These are phyloP conservation scores for Tubosaeta sp. DNA, from an alignment of 768 basidiomycete genomes.

Conservation along the genomic window DNA sequence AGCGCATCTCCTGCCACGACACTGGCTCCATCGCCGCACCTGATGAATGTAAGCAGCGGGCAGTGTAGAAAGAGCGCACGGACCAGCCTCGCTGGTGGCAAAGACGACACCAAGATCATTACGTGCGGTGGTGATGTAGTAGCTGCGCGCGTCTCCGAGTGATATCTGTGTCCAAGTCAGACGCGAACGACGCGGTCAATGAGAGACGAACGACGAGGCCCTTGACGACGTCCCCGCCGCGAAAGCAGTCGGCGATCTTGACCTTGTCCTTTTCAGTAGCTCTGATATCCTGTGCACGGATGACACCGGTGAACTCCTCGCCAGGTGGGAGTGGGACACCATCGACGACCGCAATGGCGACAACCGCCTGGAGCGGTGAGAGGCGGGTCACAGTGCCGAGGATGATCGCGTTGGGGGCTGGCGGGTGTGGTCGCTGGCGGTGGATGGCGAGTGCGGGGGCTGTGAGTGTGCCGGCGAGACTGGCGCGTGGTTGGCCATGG, in stretches of 20 bases:
- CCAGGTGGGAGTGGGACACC: constrained; percentile 76
- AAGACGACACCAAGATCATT: constrained; percentile 92
- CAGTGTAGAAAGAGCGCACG: constrained; percentile 17
- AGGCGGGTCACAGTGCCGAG: constrained; percentile 81
- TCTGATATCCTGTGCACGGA: constrained; percentile 83
- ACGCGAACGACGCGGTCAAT: neutral
- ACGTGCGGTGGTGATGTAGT: constrained; percentile 86
- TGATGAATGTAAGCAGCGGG: constrained; percentile 25
- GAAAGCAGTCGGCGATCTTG: constrained; percentile 86
- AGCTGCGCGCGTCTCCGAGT: constrained; percentile 85
- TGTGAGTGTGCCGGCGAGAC: constrained; percentile 60
- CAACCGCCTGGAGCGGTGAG: constrained; percentile 75
- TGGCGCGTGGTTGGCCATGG: constrained; percentile 63
- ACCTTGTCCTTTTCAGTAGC: constrained; percentile 89
- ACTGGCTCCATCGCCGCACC: constrained; percentile 81
- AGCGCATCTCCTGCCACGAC: constrained; percentile 91
- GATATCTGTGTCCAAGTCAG: constrained; percentile 58
- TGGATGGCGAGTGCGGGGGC: constrained; percentile 57
- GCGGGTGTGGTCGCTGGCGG: constrained; percentile 68
- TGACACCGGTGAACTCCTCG: constrained; percentile 87
- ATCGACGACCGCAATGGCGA: constrained; percentile 85
- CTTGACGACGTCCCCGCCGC: constrained; percentile 87
- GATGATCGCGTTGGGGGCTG: constrained; percentile 68
- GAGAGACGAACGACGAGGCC: constrained; percentile 70
- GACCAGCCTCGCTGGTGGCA: constrained; percentile 83